These are phyloP conservation scores for Anisodus tanguticus DNA, from an alignment of 257 asterid genomes.

Conservation along the genomic window DNA sequence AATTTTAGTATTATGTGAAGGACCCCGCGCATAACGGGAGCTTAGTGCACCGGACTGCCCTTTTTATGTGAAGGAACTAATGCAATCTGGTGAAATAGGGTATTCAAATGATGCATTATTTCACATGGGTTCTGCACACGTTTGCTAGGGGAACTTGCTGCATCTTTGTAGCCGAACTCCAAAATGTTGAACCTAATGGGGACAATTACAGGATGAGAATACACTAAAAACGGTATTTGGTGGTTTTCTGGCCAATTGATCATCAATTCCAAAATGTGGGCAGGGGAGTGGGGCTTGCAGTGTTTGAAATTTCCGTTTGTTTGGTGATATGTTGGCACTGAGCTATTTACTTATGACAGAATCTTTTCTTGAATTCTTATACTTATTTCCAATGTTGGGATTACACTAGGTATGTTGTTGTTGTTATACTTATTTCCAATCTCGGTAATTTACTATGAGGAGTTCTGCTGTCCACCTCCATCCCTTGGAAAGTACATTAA, in stretches of 20 bases:
- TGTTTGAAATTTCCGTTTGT: background rate
- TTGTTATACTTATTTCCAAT: background rate
- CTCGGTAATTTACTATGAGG: background rate
- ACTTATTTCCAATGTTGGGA: background rate
- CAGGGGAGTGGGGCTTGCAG: background rate
- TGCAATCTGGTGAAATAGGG: background rate
- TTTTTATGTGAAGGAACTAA: background rate
- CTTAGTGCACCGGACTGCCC: too few species aligned
- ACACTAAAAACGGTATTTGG: background rate
- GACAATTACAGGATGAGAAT: background rate
- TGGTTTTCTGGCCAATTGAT: background rate
- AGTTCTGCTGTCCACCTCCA: background rate
- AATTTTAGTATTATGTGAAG: background rate
- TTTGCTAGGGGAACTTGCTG: background rate
- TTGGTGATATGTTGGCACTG: background rate
- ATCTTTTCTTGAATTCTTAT: background rate
- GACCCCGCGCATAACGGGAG: background rate
- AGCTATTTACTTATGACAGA: background rate
- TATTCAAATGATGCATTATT: background rate
- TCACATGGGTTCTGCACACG: background rate
- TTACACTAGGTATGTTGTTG: too few species aligned
- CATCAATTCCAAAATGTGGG: background rate
- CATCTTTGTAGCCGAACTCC: conserved; percentile 15
- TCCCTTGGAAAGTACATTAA: background rate
- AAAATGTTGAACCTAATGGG: conserved; percentile 10